Percentiles rank a stretch among this genome's conserved stretches.
These are phyloP conservation scores for Fagus crenata DNA, from an alignment of 306 rosid species.

Conservation along the genomic window DNA sequence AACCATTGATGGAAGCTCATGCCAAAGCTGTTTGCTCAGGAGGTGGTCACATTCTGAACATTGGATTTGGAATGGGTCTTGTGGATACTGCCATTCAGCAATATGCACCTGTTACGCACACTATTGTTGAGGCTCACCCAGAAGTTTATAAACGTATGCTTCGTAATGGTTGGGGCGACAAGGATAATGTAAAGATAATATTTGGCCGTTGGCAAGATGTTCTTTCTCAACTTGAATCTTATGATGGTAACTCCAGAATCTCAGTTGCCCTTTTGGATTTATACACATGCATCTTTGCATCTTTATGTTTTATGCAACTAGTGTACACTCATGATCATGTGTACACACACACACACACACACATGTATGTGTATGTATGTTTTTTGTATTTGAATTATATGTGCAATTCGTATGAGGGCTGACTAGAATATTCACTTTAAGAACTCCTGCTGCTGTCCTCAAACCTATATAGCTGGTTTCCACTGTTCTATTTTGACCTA, in stretches of 20 bases:
- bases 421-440: neutral
- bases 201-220: slow-evolving; percentile 94
- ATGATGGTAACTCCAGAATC: slow-evolving; percentile 62
- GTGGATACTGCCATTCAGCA: slow-evolving; percentile 88
- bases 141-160: slow-evolving; percentile 80
- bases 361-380: neutral
- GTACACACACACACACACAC: neutral
- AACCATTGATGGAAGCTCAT: slow-evolving; percentile 96
- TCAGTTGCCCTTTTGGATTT: slow-evolving; percentile 7
- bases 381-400: neutral
- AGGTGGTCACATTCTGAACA: slow-evolving; percentile 73
- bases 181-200: slow-evolving; percentile 64
- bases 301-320: slow-evolving; percentile 3
- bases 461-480: neutral
- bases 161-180: slow-evolving; percentile 63
- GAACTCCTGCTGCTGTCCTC: neutral
- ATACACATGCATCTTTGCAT: slow-evolving; percentile 12
- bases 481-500: neutral
- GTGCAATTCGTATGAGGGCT: neutral
- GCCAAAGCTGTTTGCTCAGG: slow-evolving; percentile 90
- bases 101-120: slow-evolving; percentile 61
- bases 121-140: slow-evolving; percentile 90
- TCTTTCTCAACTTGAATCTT: slow-evolving; percentile 58
- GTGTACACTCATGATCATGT: neutral
- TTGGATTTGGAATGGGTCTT: slow-evolving; percentile 95